Evolutionary conservation across 306 rosid species (phyloP).

Genomic region (Cucurbita pepo): DNA sequence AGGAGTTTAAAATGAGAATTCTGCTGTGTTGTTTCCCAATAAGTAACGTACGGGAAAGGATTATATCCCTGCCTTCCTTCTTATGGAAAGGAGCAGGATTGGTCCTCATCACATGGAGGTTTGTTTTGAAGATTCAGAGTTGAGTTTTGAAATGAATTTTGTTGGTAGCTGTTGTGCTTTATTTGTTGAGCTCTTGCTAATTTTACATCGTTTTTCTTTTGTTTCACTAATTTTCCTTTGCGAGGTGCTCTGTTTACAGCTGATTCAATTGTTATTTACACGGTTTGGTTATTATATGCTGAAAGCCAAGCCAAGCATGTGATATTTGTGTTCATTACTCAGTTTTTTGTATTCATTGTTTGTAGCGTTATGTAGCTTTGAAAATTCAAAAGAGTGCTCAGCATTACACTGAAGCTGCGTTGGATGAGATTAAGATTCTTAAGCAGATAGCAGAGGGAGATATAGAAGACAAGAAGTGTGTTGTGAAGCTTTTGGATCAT

Average conservation of each 20-base stretch:
- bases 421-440: slow-evolving; percentile 78
- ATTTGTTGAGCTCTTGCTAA: neutral
- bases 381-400: slow-evolving; percentile 83
- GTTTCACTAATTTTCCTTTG: neutral
- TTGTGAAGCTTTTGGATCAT: slow-evolving; percentile 86
- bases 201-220: neutral
- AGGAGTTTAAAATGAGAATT: neutral
- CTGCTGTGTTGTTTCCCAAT: neutral
- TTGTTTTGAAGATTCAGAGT: neutral
- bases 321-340: neutral
- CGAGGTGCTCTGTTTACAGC: neutral
- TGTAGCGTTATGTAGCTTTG: slow-evolving; percentile 67
- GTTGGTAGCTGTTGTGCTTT: neutral
- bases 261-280: neutral
- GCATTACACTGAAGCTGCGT: slow-evolving; percentile 75
- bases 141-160: neutral
- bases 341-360: slow-evolving; percentile 12
- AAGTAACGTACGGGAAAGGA: neutral
- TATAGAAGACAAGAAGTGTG: slow-evolving; percentile 50
- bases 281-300: neutral
- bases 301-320: neutral
- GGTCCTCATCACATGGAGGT: neutral
- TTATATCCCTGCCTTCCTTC: neutral
- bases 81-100: neutral
- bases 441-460: slow-evolving; percentile 81